Base-by-base conservation (phyloP, 257 asterid species). In the Solanum gracilifrons region DNA sequence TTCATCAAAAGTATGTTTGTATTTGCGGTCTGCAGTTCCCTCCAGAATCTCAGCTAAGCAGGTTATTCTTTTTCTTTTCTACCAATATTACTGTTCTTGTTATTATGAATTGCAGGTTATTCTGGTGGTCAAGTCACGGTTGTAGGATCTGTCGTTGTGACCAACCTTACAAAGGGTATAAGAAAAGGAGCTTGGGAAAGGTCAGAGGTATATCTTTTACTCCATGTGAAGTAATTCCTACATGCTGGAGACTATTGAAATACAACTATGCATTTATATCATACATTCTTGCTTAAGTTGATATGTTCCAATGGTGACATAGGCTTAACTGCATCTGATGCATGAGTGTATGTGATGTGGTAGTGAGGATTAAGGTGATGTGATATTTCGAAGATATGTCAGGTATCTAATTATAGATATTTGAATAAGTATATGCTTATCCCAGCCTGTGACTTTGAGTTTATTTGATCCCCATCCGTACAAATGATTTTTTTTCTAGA, bases 111-210 rank as follows among this genome's bases (percentile, higher is more conserved):
- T 88, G 33, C 94, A 96, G 98, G 92, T 71, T 95, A 96, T 90
- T 96, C 99, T 66, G 95, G 98, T 58, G 92, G 98, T 86, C 95
- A 92, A 35, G 96, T 95, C 87, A 64, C 91, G 35, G 98, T 96
- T 88, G 95, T 94, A 89, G 98, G 99, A 88, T 96, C 98, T 13
- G 92, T 96, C 21, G 88, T 93, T 37, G 95, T 95, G 83, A 89
- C 96, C 68, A 96, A 96, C 92, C 91, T 96, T 82, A 90, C 86
- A 72, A 93, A 95, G 21, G 98, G 99, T 58, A 87, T 82, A 51
- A 90, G 97, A 87, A 90, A 85, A 92, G 95, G 96, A 89, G 97
- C 95, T 83, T 96, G 95, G 95, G 98, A 95, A 85, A 90, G 92
- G 86, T 96, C 98, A 51, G 98, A 95, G 98, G 99, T 94, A 90